phyloP scores from a whole-genome alignment of 1,284 basidiomycete species.

The Cerioporus squamosus region DNA sequence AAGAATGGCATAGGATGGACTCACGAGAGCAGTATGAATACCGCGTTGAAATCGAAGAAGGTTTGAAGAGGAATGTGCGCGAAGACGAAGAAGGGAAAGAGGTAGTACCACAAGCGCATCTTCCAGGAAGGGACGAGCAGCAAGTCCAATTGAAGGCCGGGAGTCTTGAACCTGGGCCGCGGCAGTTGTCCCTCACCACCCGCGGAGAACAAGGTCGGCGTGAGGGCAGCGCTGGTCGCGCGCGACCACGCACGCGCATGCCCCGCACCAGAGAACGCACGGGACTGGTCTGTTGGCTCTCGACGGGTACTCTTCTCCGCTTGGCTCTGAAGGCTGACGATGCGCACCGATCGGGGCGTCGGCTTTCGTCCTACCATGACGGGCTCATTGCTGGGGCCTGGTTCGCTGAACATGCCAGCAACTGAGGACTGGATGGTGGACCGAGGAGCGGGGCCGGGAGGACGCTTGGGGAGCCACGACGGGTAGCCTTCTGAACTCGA shows the following conservation, averaged over 20 bases:
- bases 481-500: conserved; percentile 70
- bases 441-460: conserved; percentile 71
- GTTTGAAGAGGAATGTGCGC: conserved; percentile 75
- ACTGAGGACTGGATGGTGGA: conserved; percentile 66
- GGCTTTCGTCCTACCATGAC: conserved; percentile 66
- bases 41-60: conserved; percentile 82
- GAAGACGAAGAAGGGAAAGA: conserved; percentile 70
- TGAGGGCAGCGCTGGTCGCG: conserved; percentile 54
- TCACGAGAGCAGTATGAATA: conserved; percentile 77
- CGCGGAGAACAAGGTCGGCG: conserved; percentile 49
- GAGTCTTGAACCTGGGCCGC: conserved; percentile 67
- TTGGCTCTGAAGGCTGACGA: conserved; percentile 66
- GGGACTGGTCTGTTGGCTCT: conserved; percentile 58
- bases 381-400: conserved; percentile 43
- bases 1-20: conserved; percentile 37
- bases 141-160: conserved; percentile 66
- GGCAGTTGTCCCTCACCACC: conserved; percentile 40
- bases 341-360: conserved; percentile 77
- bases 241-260: conserved; percentile 60
- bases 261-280: conserved; percentile 38
- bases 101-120: conserved; percentile 63
- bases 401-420: conserved; percentile 43
- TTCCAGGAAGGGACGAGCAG: conserved; percentile 61
- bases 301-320: conserved; percentile 41
- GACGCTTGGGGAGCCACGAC: conserved; percentile 80